Percentiles rank a stretch among this genome's conserved stretches.
Conservation (phyloP, 352 stramenopile genomes). For the Phytophthora idaei region DNA sequence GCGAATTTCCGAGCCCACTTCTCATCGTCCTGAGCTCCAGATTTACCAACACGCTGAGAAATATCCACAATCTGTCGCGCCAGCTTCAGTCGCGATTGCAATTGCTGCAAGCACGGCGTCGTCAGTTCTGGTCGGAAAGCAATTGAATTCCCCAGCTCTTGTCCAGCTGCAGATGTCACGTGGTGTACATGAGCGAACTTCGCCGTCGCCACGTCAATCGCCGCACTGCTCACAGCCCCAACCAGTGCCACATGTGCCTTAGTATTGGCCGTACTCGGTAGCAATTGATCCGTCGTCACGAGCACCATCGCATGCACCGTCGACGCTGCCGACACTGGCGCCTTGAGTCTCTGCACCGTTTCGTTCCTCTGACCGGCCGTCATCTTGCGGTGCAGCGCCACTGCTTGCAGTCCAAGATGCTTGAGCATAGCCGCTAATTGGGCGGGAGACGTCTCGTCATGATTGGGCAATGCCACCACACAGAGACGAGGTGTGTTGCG, state of each 20-base stretch:
- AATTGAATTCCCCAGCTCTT: conserved; percentile 11
- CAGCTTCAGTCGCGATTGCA: conserved; percentile 61
- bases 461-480: conserved; percentile 59
- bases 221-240: conserved; percentile 16
- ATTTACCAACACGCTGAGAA: conserved; percentile 44
- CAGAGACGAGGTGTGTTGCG: conserved; percentile 43
- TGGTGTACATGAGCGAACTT: conserved; percentile 52
- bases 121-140: conserved; percentile 37
- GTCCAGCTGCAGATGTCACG: conserved; percentile 15
- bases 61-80: conserved; percentile 61
- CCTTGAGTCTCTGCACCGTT: conserved; percentile 51
- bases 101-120: conserved; percentile 41
- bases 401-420: conserved; percentile 61
- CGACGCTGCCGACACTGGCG: background rate
- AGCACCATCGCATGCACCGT: conserved; percentile 46
- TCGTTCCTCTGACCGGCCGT: conserved; percentile 56
- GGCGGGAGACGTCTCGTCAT: conserved; percentile 25
- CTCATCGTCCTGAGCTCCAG: conserved; percentile 34
- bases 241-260: conserved; percentile 51
- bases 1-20: conserved; percentile 71
- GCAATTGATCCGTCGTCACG: conserved; percentile 68
- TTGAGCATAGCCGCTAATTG: conserved; percentile 53
- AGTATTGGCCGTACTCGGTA: conserved; percentile 30
- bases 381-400: conserved; percentile 80
- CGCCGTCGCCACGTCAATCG: conserved; percentile 20